Conservation (phyloP, 345 rosid species). For the Fremontodendron californicum region DNA sequence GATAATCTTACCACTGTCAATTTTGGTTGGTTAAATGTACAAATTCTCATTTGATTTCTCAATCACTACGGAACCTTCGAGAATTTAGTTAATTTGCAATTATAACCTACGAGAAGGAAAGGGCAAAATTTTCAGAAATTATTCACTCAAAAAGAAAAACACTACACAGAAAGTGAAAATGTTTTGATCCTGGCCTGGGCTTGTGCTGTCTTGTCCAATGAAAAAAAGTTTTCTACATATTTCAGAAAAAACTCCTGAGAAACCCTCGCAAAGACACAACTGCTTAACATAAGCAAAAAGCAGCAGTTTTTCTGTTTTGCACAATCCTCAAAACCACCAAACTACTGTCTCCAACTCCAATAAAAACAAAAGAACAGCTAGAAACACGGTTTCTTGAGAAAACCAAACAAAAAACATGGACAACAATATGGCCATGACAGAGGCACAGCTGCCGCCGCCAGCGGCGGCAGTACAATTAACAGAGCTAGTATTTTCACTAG, state of each 20-base stretch:
- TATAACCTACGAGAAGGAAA: too few species aligned
- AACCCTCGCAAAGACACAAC: neutral
- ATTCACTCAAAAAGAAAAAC: too few species aligned
- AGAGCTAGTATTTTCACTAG: slow-evolving; percentile 53
- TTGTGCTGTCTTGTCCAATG: too few species aligned
- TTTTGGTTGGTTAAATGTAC: neutral
- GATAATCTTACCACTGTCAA: neutral
- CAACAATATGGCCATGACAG: slow-evolving; percentile 10
- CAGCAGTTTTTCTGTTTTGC: neutral
- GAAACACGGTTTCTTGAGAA: neutral
- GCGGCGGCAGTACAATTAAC: slow-evolving; percentile 20
- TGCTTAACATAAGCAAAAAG: neutral
- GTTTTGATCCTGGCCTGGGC: neutral
- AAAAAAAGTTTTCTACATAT: neutral
- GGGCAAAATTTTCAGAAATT: too few species aligned
- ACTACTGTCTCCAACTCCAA: neutral
- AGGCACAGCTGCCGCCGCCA: slow-evolving; percentile 4
- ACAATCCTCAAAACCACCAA: neutral
- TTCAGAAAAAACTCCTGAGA: neutral
- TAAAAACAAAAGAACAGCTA: neutral
- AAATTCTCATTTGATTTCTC: neutral
- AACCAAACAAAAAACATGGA: neutral
- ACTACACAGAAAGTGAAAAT: too few species aligned
- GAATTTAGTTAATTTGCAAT: too few species aligned
- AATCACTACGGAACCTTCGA: neutral